phyloP scores from a whole-genome alignment of 140 eudicot genomes.

The Stevia rebaudiana region DNA sequence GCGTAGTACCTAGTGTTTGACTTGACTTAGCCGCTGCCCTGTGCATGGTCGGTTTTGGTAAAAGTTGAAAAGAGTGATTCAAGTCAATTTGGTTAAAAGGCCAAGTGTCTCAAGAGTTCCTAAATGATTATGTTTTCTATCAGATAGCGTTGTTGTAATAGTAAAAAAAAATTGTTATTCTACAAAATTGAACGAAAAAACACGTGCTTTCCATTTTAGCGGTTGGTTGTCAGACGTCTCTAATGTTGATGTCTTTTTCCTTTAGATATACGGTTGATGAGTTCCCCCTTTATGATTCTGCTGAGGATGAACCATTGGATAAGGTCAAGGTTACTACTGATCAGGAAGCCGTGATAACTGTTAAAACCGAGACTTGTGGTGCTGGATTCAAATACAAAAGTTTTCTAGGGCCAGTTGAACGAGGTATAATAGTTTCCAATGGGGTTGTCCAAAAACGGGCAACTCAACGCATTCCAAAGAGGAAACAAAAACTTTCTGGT shows the following conservation, averaged over 20 bases:
- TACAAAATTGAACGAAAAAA: background rate
- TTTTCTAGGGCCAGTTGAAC: slow-evolving; percentile 24
- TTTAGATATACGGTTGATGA: slow-evolving; percentile 75
- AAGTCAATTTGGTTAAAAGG: background rate
- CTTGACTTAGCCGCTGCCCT: too few species aligned
- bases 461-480: slow-evolving; percentile 37
- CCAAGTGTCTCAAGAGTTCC: background rate
- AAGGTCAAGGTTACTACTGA: slow-evolving; percentile 24
- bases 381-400: slow-evolving; percentile 28
- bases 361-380: slow-evolving; percentile 19
- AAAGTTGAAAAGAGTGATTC: background rate
- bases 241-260: background rate
- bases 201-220: too few species aligned
- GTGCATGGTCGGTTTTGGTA: background rate
- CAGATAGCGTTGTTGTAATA: background rate
- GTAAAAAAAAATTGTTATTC: background rate
- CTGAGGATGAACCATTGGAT: slow-evolving; percentile 74
- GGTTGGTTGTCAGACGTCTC: background rate
- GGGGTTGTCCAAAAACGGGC: slow-evolving; percentile 42
- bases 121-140: too few species aligned
- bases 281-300: slow-evolving; percentile 87
- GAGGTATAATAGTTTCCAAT: slow-evolving; percentile 24
- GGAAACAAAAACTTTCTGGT: slow-evolving; percentile 37
- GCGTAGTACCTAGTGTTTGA: too few species aligned
- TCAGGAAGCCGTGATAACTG: slow-evolving; percentile 19